Evolutionary conservation across 176 grass and related monocot species (phyloP).

Genomic region (Cenchrus purpureus): DNA sequence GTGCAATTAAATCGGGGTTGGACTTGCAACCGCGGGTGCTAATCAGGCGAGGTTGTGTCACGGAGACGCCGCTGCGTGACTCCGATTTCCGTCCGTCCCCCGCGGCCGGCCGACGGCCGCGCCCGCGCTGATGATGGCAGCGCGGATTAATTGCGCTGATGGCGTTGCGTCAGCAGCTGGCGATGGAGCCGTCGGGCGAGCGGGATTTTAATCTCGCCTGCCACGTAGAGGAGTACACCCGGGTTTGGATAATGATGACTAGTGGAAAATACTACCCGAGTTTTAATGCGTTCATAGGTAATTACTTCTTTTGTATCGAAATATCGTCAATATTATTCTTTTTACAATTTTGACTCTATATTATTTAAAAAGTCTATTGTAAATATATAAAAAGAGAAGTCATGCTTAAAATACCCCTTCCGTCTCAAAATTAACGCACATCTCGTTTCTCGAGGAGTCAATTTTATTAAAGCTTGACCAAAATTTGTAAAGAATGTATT

Average conservation of each 20-base stretch:
- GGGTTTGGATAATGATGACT: constrained; percentile 1
- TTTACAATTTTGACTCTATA: too few relatives aligned
- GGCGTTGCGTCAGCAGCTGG: background rate
- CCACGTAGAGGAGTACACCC: background rate
- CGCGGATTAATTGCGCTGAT: constrained; percentile 21
- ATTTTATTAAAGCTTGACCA: too few relatives aligned
- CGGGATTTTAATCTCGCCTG: background rate
- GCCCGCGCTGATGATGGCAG: constrained; percentile 1
- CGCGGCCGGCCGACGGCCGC: background rate
- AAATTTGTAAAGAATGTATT: too few relatives aligned
- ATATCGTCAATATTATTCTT: background rate
- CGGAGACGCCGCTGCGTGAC: constrained; percentile 11
- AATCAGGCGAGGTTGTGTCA: constrained; percentile 51
- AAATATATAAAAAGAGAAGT: too few relatives aligned
- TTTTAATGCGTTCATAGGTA: background rate
- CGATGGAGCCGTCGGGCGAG: background rate
- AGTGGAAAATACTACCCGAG: background rate
- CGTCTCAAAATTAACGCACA: too few relatives aligned
- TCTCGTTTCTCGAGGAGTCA: too few relatives aligned
- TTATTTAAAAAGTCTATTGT: too few relatives aligned
- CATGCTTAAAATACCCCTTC: too few relatives aligned
- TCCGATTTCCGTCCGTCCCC: background rate
- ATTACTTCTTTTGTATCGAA: too few relatives aligned
- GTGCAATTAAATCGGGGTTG: background rate
- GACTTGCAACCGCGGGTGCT: constrained; percentile 50